Evolutionary conservation across 352 stramenopile genomes (phyloP), one percentile per base, ranked within the genome.

Genomic region (Phytophthora sp.): DNA sequence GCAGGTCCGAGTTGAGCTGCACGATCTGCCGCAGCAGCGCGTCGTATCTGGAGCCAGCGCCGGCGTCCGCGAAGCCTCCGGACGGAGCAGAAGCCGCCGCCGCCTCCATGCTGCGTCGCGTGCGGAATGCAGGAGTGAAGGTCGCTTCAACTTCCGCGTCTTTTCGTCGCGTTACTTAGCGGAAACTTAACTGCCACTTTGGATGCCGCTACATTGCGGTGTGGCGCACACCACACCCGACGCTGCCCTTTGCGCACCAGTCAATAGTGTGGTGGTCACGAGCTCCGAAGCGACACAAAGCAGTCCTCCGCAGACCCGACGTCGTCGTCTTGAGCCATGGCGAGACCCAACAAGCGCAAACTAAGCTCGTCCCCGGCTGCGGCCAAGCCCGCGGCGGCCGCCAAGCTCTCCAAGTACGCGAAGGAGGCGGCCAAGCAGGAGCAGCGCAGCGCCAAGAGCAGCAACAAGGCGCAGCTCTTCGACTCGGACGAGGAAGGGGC

Each of bases 341-440:
- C 77, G 30, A 73, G 68, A 59, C 70, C 75, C n/a, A 74, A 76
- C 60, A 87, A 87, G 73, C 71, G 78, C 55, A 85, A 87, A 77
- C 69, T 74, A 27, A 74, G 70, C 62, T 63, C 69, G 18, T 52
- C 55, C 34, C 9, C 37, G 35, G 15, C 59, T 13, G 59, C 46
- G 3, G 23, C 42, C 3, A 50, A 66, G 52, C 27, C 52, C 12
- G 34, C 72, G 57, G 59, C 68, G 41, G 62, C 69, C 12, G 27
- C 54, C 12, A 73, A 72, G 20, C 32, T 75, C 23, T 88, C 72
- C 67, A 94, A 94, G 79, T 95, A 95, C 68, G 76, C 59, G 20
- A 88, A 92, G 67, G 81, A 87, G 32, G 86, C 84, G 38, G 80
- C 77, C 44, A 91, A 95, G 73, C 83, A 94, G 71, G 64, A 88